These are phyloP conservation scores for Conringia planisiliqua DNA, from an alignment of 345 rosid genomes.

Conservation along the genomic window DNA sequence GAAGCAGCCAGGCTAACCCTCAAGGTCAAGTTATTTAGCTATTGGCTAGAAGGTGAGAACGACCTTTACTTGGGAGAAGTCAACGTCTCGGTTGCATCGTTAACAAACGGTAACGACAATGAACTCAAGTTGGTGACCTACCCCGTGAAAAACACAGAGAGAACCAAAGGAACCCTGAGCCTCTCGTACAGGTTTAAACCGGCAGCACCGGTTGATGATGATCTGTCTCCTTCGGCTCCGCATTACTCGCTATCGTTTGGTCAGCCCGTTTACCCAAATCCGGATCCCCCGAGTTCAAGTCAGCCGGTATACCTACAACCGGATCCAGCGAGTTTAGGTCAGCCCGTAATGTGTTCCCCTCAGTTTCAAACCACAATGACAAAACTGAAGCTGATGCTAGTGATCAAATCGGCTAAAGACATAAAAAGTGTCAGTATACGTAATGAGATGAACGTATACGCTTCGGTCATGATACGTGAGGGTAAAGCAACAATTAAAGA, in stretches of 20 bases:
- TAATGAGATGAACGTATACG: slow-evolving; percentile 65
- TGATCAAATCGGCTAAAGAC: slow-evolving; percentile 49
- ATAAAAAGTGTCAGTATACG: slow-evolving; percentile 47
- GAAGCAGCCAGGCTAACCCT: slow-evolving; percentile 39
- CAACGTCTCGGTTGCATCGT: slow-evolving; percentile 45
- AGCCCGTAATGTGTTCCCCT: background rate
- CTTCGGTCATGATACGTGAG: slow-evolving; percentile 14
- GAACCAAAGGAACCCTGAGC: background rate
- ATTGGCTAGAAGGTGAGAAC: slow-evolving; percentile 51
- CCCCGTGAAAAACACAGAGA: background rate
- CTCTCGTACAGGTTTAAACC: slow-evolving; percentile 53
- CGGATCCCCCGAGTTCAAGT: background rate
- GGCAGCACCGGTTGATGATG: background rate
- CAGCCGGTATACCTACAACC: background rate
- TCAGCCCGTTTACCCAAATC: background rate
- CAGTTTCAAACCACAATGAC: slow-evolving; percentile 18
- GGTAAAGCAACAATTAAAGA: slow-evolving; percentile 10
- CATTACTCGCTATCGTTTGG: background rate
- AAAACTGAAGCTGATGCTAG: slow-evolving; percentile 40
- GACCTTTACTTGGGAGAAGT: slow-evolving; percentile 59
- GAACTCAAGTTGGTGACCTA: background rate
- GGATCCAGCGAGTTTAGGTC: background rate
- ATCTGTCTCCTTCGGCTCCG: background rate
- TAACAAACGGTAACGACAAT: background rate
- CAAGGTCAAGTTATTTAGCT: slow-evolving; percentile 53